These are phyloP conservation scores for Hypoxylon perforatum DNA, from an alignment of 495 filamentous ascomycete species.

Conservation along the genomic window DNA sequence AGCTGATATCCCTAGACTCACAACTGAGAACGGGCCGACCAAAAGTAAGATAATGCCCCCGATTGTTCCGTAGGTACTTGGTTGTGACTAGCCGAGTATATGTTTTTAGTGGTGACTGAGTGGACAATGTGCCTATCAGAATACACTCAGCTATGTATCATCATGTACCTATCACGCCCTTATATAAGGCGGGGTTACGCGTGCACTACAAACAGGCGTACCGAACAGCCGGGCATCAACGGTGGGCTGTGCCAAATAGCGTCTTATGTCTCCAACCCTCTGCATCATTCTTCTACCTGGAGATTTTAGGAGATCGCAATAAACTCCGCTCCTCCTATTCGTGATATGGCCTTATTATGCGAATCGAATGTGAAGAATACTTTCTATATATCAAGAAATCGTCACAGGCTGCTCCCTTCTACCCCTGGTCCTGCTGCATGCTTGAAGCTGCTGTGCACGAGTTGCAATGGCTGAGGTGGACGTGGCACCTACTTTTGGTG, in stretches of 20 bases:
- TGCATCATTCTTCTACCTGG: conserved; percentile 19
- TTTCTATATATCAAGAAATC: conserved; percentile 14
- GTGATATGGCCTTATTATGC: conserved; percentile 44
- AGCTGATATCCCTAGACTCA: conserved; percentile 3
- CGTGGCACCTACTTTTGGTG: conserved; percentile 82
- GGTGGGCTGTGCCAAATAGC: conserved; percentile 31
- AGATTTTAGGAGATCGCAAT: not conserved
- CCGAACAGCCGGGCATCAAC: conserved; percentile 30
- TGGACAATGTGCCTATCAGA: too few relatives aligned
- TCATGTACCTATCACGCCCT: not conserved
- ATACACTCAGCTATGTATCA: not conserved
- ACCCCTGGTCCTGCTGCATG: conserved; percentile 22
- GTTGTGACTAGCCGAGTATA: not conserved
- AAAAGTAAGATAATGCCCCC: not conserved
- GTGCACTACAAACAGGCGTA: conserved; percentile 22
- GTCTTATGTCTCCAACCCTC: conserved; percentile 15
- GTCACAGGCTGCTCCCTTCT: conserved; percentile 10
- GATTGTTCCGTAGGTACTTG: not conserved
- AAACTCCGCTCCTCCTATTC: conserved; percentile 5
- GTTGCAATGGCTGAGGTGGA: conserved; percentile 77
- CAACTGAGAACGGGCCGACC: conserved; percentile 6
- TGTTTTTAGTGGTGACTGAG: not conserved
- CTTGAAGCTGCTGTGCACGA: conserved; percentile 37
- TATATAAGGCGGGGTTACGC: conserved; percentile 21
- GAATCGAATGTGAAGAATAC: conserved; percentile 19